Base-by-base conservation (phyloP, 106 monocot species). In the Chionographis japonica region DNA sequence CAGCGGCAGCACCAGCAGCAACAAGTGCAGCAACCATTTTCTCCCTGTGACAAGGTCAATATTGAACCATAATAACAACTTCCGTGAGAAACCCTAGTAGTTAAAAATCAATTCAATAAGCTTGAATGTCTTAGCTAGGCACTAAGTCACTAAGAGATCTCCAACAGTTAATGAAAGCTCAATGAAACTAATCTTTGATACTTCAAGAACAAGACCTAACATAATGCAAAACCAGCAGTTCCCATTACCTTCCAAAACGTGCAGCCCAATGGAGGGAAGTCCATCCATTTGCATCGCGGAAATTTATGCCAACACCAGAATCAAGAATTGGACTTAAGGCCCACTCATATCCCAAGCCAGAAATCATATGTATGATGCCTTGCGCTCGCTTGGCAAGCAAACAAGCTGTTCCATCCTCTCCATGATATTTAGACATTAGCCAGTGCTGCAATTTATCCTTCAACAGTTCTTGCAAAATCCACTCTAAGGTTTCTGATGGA, bases 211-310 rank as follows among this genome's bases (percentile, higher is more conserved):
- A 18, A 72, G 11, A 50, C 14, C 13, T 36, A 2, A 54, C 3
- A 65, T 42, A n/a, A n/a, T n/a, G n/a, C n/a, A n/a, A n/a, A n/a
- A 52, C 17, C 7, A 7, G n/a, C 40, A 12, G 59, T 12, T 51
- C 18, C 20, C 35, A 4, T 68, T 79, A 97, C 97, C 97, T 89
- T 80, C 89, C 97, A 83, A 86, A 92, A 64, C 64, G 71, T 61
- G 97, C 97, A 76, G 97, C 92, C 97, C 97, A 97, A 70, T 97
- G 97, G 67, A 97, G 97, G 43, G 89, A 89, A n/a, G 97, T 97
- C 97, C 97, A 97, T 60, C 97, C 97, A 64, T 78, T 82, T 40
- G 72, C 40, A 86, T 97, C 97, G 65, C 97, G 91, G 3, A 92
- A 92, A 64, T 97, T 97, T 64, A 97, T 60, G 13, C 84, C 83